Percentiles rank a stretch among this genome's conserved stretches.
These are phyloP conservation scores for Talaromyces wortmannii DNA, from an alignment of 495 filamentous ascomycete genomes.

Conservation along the genomic window DNA sequence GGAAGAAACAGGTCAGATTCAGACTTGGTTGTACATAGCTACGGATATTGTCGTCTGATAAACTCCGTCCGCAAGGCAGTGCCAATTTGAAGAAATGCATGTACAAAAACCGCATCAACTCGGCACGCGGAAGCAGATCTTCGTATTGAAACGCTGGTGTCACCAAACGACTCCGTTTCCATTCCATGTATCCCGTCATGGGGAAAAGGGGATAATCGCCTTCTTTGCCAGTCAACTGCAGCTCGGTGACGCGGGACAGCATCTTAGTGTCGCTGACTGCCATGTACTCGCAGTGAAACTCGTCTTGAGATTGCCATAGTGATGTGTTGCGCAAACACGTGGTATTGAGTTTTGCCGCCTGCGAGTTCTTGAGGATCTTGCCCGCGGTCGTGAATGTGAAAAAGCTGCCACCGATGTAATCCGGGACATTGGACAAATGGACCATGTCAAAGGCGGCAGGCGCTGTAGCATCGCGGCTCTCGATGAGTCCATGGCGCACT, in stretches of 20 bases:
- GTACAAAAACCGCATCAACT: background rate
- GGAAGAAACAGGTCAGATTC: conserved; percentile 1
- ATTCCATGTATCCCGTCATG: background rate
- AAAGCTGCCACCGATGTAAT: background rate
- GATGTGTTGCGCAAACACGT: background rate
- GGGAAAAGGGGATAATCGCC: background rate
- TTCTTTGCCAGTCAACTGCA: background rate
- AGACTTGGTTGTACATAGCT: background rate
- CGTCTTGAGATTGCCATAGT: background rate
- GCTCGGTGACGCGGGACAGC: background rate
- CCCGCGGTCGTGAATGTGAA: background rate
- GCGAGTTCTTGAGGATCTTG: conserved; percentile 1
- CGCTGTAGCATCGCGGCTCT: background rate
- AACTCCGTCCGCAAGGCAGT: background rate
- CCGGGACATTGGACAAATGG: background rate
- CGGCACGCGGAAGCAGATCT: background rate
- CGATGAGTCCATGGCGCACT: background rate
- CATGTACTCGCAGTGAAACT: background rate
- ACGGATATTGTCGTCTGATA: background rate
- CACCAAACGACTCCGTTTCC: background rate
- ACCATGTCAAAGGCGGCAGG: background rate
- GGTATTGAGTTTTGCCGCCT: background rate
- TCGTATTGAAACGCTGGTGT: conserved; percentile 1
- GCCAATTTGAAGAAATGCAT: background rate
- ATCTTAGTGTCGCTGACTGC: background rate